Evolutionary conservation across 176 grass and related monocot genomes (phyloP).

Genomic region (Carex myosuroides): DNA sequence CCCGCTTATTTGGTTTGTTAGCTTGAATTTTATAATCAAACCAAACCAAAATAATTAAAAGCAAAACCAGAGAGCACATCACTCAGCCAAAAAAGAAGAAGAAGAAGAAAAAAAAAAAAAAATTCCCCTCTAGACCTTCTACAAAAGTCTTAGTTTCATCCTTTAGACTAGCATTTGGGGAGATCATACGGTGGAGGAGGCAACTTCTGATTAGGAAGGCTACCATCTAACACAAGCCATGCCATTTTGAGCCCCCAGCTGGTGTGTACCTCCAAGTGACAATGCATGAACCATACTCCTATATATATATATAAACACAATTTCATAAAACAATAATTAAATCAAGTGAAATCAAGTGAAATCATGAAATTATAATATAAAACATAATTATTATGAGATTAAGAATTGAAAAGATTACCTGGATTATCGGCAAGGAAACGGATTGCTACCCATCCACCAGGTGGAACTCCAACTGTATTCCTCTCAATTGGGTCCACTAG

Average conservation of each 20-base stretch:
- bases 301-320: too few relatives aligned
- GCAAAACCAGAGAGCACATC: not conserved
- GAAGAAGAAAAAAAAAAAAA: not conserved
- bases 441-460: constrained; percentile 67
- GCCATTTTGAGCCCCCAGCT: constrained; percentile 89
- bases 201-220: constrained; percentile 48
- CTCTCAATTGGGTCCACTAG: constrained; percentile 66
- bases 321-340: too few relatives aligned
- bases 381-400: not conserved
- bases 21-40: not conserved
- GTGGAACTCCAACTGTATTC: constrained; percentile 68
- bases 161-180: constrained; percentile 43
- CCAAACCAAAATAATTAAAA: not conserved
- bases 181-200: constrained; percentile 71
- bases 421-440: constrained; percentile 80
- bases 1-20: not conserved
- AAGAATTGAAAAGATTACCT: constrained; percentile 21
- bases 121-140: not conserved
- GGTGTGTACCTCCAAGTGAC: constrained; percentile 76
- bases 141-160: not conserved
- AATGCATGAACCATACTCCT: constrained; percentile 89
- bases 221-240: constrained; percentile 68
- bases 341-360: too few relatives aligned
- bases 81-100: not conserved
- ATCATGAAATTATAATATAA: not conserved